Percentiles rank a stretch among this genome's conserved stretches.
Conservation (phyloP, 2,329 filamentous ascomycete species). For the Aureobasidium sp. region DNA sequence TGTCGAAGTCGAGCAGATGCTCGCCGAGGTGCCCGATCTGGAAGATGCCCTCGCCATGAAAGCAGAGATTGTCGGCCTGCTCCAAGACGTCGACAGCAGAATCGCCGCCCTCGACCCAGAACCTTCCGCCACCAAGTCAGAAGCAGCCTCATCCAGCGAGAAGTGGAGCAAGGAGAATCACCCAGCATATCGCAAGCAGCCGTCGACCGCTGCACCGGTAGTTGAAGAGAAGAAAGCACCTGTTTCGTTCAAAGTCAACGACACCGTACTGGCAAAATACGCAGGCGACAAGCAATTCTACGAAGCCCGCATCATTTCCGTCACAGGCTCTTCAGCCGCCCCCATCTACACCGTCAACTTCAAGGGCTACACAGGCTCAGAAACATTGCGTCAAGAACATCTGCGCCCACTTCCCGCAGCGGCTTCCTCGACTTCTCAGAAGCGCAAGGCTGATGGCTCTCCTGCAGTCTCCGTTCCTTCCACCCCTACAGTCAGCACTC, state of each 20-base stretch:
- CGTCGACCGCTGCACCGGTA: slow-evolving; percentile 21
- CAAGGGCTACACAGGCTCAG: slow-evolving; percentile 74
- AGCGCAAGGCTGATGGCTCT: slow-evolving; percentile 78
- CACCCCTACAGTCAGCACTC: slow-evolving; percentile 30
- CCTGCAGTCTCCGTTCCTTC: slow-evolving; percentile 34
- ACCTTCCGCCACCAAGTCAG: slow-evolving; percentile 27
- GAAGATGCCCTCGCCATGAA: slow-evolving; percentile 67
- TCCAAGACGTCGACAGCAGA: slow-evolving; percentile 68
- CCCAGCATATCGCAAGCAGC: slow-evolving; percentile 37
- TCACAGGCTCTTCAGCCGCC: slow-evolving; percentile 83
- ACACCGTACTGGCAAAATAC: slow-evolving; percentile 86
- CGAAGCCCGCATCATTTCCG: slow-evolving; percentile 82
- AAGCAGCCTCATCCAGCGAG: slow-evolving; percentile 32
- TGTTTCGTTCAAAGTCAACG: slow-evolving; percentile 71
- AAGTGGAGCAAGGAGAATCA: slow-evolving; percentile 59
- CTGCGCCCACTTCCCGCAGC: slow-evolving; percentile 57
- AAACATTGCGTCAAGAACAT: slow-evolving; percentile 71
- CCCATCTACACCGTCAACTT: slow-evolving; percentile 94
- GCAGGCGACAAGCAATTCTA: slow-evolving; percentile 87
- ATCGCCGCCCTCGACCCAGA: slow-evolving; percentile 58
- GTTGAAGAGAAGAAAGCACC: slow-evolving; percentile 27
- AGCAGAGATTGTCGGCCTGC: slow-evolving; percentile 71
- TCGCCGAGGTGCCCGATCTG: slow-evolving; percentile 74
- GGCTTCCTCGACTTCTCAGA: slow-evolving; percentile 26
- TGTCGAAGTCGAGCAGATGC: slow-evolving; percentile 65